phyloP scores from a whole-genome alignment of 1,139 yeast genomes.

The Yamadazyma jaroonii region DNA sequence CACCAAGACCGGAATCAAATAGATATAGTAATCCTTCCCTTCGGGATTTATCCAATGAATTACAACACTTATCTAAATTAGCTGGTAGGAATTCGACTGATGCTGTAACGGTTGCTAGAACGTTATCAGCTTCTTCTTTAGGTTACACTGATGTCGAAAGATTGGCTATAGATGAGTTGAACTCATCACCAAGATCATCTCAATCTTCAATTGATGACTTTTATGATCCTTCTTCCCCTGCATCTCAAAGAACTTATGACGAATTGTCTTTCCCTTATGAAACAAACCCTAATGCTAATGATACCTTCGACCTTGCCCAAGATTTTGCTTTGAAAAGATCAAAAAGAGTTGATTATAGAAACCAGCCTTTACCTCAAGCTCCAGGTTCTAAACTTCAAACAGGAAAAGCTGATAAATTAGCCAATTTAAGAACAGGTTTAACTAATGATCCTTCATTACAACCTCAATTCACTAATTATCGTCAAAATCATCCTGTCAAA shows the following conservation, averaged over 20 bases:
- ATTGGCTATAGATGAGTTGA: constrained; percentile 42
- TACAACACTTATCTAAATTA: constrained; percentile 60
- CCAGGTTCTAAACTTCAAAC: constrained; percentile 30
- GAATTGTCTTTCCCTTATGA: constrained; percentile 12
- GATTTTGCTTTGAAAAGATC: constrained; percentile 39
- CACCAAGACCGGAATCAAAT: constrained; percentile 11
- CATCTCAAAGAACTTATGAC: constrained; percentile 15
- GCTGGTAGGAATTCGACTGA: constrained; percentile 76
- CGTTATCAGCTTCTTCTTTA: constrained; percentile 58
- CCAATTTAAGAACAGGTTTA: constrained; percentile 30
- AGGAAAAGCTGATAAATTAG: constrained; percentile 29
- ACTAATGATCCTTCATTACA: background rate
- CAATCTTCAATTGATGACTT: constrained; percentile 10
- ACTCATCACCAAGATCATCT: constrained; percentile 16
- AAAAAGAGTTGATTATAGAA: constrained; percentile 42
- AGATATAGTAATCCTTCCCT: constrained; percentile 53
- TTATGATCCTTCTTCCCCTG: constrained; percentile 17
- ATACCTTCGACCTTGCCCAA: constrained; percentile 11
- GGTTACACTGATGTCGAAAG: constrained; percentile 55
- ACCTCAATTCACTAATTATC: background rate
- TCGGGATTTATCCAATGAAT: constrained; percentile 62
- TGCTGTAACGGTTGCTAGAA: constrained; percentile 72
- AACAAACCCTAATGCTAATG: constrained; percentile 10
- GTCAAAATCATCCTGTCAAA: background rate
- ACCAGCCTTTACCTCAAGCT: constrained; percentile 8